These are phyloP conservation scores for Solanum virginianum DNA, from an alignment of 257 asterid species.

Conservation along the genomic window DNA sequence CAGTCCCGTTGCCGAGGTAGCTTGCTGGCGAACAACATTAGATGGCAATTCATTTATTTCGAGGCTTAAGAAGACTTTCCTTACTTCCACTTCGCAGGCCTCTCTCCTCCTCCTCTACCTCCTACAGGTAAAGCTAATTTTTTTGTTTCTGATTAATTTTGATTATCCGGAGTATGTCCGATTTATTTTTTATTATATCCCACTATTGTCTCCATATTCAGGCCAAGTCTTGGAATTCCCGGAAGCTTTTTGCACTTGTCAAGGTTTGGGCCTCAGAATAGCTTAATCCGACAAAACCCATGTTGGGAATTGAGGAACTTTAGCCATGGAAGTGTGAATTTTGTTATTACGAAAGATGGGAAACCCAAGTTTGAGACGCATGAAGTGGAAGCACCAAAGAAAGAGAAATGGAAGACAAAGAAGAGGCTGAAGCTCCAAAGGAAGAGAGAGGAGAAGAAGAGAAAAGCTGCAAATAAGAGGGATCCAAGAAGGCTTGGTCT, in stretches of 20 bases:
- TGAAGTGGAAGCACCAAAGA: conserved; percentile 67
- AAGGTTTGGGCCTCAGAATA: conserved; percentile 1
- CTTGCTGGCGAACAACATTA: not conserved
- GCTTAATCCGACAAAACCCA: conserved; percentile 4
- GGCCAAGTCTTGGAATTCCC: conserved; percentile 21
- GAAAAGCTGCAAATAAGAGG: conserved; percentile 73
- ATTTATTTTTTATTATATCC: not conserved
- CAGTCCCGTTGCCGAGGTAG: not conserved
- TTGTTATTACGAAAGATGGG: conserved; percentile 66
- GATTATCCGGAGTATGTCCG: not conserved
- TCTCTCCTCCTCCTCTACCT: not conserved
- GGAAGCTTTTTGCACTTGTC: conserved; percentile 14
- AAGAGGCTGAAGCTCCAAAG: conserved; percentile 59
- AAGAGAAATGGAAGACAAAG: conserved; percentile 82
- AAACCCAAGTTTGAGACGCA: conserved; percentile 64
- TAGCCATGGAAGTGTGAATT: conserved; percentile 49
- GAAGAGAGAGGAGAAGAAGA: conserved; percentile 53
- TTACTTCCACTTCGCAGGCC: not conserved
- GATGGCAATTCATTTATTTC: not conserved
- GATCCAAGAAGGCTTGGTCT: conserved; percentile 75
- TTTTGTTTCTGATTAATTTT: not conserved
- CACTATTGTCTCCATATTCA: not conserved
- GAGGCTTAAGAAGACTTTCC: not conserved
- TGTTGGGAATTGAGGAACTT: conserved; percentile 25
- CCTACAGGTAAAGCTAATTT: not conserved